A percentile compares a stretch with the other conserved stretches of the same genome.
Evolutionary conservation across 768 basidiomycete genomes (phyloP).

Genomic region (Phanerochaete carnosa): DNA sequence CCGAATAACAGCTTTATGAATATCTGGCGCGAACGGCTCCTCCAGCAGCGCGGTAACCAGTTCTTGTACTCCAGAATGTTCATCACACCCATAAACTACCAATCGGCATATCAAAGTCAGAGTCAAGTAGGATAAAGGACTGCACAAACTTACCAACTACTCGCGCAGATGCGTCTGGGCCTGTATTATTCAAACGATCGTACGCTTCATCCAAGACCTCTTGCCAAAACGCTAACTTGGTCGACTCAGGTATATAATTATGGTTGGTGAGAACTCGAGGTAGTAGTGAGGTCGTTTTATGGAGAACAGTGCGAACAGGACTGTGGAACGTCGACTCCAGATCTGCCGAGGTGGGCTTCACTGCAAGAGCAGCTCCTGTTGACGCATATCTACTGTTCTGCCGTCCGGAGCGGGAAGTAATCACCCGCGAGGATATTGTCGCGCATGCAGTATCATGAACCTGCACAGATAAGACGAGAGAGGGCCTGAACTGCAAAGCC

Average conservation of each 20-base stretch:
- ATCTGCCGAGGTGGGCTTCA: neutral
- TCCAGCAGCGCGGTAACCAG: constrained; percentile 69
- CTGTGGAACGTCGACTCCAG: constrained; percentile 5
- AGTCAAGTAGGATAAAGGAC: neutral
- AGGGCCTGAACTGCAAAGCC: constrained; percentile 18
- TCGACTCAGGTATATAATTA: constrained; percentile 18
- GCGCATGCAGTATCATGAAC: constrained; percentile 4
- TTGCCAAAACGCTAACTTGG: constrained; percentile 45
- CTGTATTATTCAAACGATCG: constrained; percentile 26
- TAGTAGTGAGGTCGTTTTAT: constrained; percentile 45
- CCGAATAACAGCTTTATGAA: constrained; percentile 40
- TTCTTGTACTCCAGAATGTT: constrained; percentile 50
- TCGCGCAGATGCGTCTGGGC: constrained; percentile 35
- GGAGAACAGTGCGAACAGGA: constrained; percentile 44
- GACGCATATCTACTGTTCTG: constrained; percentile 13
- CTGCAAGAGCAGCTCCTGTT: constrained; percentile 11
- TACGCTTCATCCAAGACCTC: constrained; percentile 35
- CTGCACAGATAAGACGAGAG: constrained; percentile 5
- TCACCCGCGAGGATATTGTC: neutral
- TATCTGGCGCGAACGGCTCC: constrained; percentile 63
- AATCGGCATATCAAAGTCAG: neutral
- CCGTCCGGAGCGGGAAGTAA: neutral
- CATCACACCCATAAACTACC: constrained; percentile 60
- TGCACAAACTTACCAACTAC: constrained; percentile 42
- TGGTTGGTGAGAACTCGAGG: constrained; percentile 38